Conservation (phyloP, 2,329 filamentous ascomycete genomes). For the Falciphora oryzae region DNA sequence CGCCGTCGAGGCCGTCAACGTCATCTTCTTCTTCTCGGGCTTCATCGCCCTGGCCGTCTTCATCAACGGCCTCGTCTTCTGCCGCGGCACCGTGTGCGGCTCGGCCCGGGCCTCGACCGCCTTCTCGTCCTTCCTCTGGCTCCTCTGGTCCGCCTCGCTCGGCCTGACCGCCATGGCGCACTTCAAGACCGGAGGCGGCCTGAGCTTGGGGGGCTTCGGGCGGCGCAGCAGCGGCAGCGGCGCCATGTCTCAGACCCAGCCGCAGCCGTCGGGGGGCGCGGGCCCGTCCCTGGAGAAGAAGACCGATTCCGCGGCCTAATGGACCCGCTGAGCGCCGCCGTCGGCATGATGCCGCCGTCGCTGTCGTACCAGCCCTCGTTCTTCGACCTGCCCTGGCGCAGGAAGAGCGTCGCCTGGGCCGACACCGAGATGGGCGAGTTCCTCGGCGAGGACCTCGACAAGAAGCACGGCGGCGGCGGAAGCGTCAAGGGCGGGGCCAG, state of each 20-base stretch:
- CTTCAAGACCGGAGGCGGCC: constrained; percentile 34
- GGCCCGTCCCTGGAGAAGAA: constrained; percentile 9
- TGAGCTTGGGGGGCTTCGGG: constrained; percentile 5
- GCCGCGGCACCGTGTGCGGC: constrained; percentile 50
- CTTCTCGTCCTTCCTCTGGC: constrained; percentile 47
- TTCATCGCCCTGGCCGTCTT: constrained; percentile 55
- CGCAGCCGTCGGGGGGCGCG: constrained; percentile 2
- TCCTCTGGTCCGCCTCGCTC: constrained; percentile 45
- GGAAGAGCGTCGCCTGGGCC: constrained; percentile 6
- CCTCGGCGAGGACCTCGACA: constrained; percentile 2
- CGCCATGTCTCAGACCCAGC: constrained; percentile 5
- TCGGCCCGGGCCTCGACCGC: constrained; percentile 49
- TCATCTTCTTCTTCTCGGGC: constrained; percentile 52
- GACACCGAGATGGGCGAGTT: constrained; percentile 9
- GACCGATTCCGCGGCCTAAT: constrained; percentile 9
- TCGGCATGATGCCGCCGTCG: constrained; percentile 8
- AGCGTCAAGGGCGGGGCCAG: not conserved
- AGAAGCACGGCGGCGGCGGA: not conserved
- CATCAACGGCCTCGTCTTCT: constrained; percentile 49
- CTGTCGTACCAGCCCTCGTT: constrained; percentile 5
- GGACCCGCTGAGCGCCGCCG: constrained; percentile 6
- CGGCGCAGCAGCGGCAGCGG: constrained; percentile 7
- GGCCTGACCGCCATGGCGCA: constrained; percentile 41
- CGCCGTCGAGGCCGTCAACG: constrained; percentile 44
- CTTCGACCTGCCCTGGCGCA: constrained; percentile 5